phyloP scores from a whole-genome alignment of 768 basidiomycete genomes.

The Suillus alpinus region DNA sequence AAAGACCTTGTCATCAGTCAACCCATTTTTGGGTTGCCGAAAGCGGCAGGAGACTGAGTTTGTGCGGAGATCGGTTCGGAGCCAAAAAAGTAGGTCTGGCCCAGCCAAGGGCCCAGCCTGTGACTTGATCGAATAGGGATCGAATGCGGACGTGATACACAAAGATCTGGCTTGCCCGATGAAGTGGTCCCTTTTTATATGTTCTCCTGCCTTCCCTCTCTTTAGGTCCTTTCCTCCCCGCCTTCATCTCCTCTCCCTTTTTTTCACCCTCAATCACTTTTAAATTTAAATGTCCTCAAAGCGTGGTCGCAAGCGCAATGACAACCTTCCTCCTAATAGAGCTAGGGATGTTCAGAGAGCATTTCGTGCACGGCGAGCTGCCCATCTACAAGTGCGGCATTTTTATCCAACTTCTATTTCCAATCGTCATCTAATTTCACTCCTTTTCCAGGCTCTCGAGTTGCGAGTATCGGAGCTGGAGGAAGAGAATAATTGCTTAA shows the following conservation, averaged over 20 bases:
- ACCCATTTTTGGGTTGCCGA: background rate
- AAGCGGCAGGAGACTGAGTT: slow-evolving; percentile 17
- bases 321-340: slow-evolving; percentile 60
- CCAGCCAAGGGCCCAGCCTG: slow-evolving; percentile 21
- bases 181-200: slow-evolving; percentile 36
- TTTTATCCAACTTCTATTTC: slow-evolving; percentile 35
- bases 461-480: slow-evolving; percentile 79
- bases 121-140: slow-evolving; percentile 38
- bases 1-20: background rate
- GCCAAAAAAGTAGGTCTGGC: slow-evolving; percentile 28
- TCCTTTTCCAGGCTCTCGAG: slow-evolving; percentile 64
- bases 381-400: slow-evolving; percentile 70
- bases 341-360: slow-evolving; percentile 88
- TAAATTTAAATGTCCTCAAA: slow-evolving; percentile 68
- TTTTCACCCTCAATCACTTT: slow-evolving; percentile 9
- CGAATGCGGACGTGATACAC: slow-evolving; percentile 33
- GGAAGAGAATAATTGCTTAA: slow-evolving; percentile 74
- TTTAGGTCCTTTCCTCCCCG: slow-evolving; percentile 29
- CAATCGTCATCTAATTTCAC: slow-evolving; percentile 35
- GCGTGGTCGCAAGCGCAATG: slow-evolving; percentile 78
- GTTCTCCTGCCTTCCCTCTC: slow-evolving; percentile 35
- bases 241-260: slow-evolving; percentile 25
- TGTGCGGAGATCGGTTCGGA: slow-evolving; percentile 29
- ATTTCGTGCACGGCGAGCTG: slow-evolving; percentile 84
- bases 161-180: slow-evolving; percentile 33